Evolutionary conservation across 148 eudicot species (phyloP).

Genomic region (Camellia lanceoleosa): DNA sequence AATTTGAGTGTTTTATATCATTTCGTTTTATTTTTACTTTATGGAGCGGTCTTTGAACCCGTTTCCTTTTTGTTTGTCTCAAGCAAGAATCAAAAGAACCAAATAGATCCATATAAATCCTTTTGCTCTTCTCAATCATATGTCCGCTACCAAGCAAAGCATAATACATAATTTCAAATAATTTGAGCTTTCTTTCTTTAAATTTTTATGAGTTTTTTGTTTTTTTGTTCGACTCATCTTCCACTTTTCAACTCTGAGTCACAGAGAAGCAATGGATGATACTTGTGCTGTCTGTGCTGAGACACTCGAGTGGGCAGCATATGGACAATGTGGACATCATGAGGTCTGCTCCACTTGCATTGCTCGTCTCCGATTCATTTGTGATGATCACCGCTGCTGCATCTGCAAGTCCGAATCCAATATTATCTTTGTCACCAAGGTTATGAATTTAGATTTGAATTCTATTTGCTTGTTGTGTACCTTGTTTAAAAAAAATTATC

Average conservation of each 20-base stretch:
- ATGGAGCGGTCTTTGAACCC: no score
- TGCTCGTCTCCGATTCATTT: slow-evolving; percentile 84
- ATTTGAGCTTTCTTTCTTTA: background rate
- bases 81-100: no score
- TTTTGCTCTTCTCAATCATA: background rate
- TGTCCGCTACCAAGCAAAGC: background rate
- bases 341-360: slow-evolving; percentile 92
- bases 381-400: slow-evolving; percentile 75
- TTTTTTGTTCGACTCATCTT: background rate
- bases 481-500: background rate
- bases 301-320: slow-evolving; percentile 79
- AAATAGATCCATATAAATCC: background rate
- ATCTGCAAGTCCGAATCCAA: slow-evolving; percentile 67
- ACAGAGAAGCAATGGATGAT: slow-evolving; percentile 54
- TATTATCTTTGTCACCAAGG: slow-evolving; percentile 77
- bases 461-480: background rate
- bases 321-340: slow-evolving; percentile 74
- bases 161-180: background rate
- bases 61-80: no score
- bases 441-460: slow-evolving; percentile 10
- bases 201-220: no score
- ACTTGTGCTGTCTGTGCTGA: slow-evolving; percentile 87
- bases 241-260: slow-evolving; percentile 38
- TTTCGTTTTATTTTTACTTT: background rate
- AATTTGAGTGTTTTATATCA: background rate